Evolutionary conservation across 2,329 filamentous ascomycete genomes (phyloP), one percentile per base, ranked within the genome.

Genomic region (Passalora sequoiae): DNA sequence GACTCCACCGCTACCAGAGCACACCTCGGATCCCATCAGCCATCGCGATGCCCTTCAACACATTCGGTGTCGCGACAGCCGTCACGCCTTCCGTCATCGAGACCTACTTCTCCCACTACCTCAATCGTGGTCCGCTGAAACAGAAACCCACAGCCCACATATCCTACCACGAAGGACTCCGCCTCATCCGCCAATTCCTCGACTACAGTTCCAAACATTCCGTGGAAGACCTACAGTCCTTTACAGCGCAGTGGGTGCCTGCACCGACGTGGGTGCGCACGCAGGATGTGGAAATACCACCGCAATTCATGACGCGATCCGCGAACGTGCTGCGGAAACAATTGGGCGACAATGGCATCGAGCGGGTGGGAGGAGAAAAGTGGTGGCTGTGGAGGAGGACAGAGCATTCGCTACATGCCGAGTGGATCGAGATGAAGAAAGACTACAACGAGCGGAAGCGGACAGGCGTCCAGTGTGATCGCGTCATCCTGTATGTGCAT

Each of bases 391-490:
- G 89, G 89, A 77, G 86, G 40, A 77, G 80, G 41, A 77, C 78
- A 4, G 74, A 79, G 19, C 74, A 69, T 35, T 73, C 80, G 1
- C 69, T 96, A 20, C 80, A 81, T 58, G 89, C 85, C 0, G 91
- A 98, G 63, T 97, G 89, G 91, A 87, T 98, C 54, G 92, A 97
- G 73, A 96, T 96, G 89, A 82, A 80, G 54, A 75, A 80, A 39
- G 84, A 97, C 63, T 83, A 86, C 59, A 73, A 83, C 47, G 81
- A 84, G 60, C 79, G 87, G 44, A 78, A 77, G 59, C 68, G 69
- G 1, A 69, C 69, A 12, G 77, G 79, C 37, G 40, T 47, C 13
- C 73, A 75, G 16, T 77, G 78, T 13, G 81, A 81, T 54, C 80
- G 89, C 40, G 81, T 94, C 45, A 95, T 97, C 78, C 71, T 98